A percentile compares a stretch with the other conserved stretches of the same genome.
Conservation (phyloP, 768 basidiomycete species). For the Neoboletus brunneissimus region DNA sequence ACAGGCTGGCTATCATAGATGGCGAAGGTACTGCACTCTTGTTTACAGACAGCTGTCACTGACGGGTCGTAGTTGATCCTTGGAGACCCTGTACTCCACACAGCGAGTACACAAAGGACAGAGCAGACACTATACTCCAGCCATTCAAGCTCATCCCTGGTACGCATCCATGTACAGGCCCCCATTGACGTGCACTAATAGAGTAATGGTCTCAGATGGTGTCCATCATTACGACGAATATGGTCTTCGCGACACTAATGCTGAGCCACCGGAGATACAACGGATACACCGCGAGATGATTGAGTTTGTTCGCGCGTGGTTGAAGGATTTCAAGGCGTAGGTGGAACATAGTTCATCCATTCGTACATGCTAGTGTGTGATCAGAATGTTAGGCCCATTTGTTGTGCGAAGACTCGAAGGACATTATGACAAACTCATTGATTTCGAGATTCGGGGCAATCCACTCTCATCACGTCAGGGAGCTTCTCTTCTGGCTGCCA, state of each 20-base stretch:
- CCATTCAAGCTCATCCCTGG: constrained; percentile 89
- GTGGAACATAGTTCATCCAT: not conserved
- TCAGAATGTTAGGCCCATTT: not conserved
- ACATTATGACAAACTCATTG: not conserved
- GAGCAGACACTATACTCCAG: constrained; percentile 65
- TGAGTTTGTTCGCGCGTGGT: constrained; percentile 75
- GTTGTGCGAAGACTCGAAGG: not conserved
- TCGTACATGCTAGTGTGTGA: not conserved
- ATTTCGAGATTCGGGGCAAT: too few species aligned
- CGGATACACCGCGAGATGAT: constrained; percentile 81
- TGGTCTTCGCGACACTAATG: constrained; percentile 54
- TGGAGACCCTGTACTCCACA: constrained; percentile 89
- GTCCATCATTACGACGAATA: constrained; percentile 76
- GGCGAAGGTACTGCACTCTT: constrained; percentile 57
- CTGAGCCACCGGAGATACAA: constrained; percentile 76
- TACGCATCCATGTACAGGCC: constrained; percentile 35
- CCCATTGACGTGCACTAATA: not conserved
- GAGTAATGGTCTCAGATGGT: constrained; percentile 42
- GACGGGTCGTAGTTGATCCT: constrained; percentile 64
- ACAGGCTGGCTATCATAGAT: constrained; percentile 85
- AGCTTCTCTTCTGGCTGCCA: constrained; percentile 85
- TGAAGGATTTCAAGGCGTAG: constrained; percentile 41
- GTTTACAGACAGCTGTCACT: not conserved
- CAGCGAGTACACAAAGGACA: constrained; percentile 63
- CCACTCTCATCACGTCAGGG: constrained; percentile 53